Conservation (phyloP, 495 filamentous ascomycete genomes). For the Tuber microsphaerosporum region DNA sequence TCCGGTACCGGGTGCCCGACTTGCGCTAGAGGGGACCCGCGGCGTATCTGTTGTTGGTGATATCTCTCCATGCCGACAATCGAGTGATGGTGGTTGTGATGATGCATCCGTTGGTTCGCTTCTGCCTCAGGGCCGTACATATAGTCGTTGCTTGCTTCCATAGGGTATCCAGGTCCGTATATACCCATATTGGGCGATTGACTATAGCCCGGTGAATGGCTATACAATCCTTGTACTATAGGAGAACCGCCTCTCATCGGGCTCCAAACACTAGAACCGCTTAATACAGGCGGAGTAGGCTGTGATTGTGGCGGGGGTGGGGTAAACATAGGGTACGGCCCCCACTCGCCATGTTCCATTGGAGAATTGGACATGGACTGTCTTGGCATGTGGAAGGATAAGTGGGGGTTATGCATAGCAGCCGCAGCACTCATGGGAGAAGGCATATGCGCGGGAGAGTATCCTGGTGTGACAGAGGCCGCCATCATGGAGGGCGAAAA, state of each 20-base stretch:
- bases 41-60: constrained; percentile 43
- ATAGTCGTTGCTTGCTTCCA: constrained; percentile 25
- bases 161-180: constrained; percentile 19
- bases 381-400: constrained; percentile 38
- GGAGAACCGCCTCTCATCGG: constrained; percentile 36
- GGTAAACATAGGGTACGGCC: constrained; percentile 27
- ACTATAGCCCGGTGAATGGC: constrained; percentile 11
- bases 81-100: constrained; percentile 35
- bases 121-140: constrained; percentile 23
- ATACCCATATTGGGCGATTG: constrained; percentile 28
- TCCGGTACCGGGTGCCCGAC: constrained; percentile 29
- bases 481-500: constrained; percentile 34
- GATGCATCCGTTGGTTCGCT: constrained; percentile 22
- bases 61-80: constrained; percentile 44
- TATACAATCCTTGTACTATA: constrained; percentile 25
- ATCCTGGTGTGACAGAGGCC: constrained; percentile 11
- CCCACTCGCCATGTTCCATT: constrained; percentile 28
- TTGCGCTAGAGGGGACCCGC: constrained; percentile 42
- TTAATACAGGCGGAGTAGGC: constrained; percentile 31
- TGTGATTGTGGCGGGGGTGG: constrained; percentile 30
- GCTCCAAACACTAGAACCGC: constrained; percentile 34
- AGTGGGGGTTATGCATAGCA: constrained; percentile 21
- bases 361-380: constrained; percentile 38
- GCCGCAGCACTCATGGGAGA: constrained; percentile 28
- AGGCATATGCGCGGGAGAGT: constrained; percentile 21